These are phyloP conservation scores for Gnomoniopsis sp. DNA, from an alignment of 2,329 filamentous ascomycete genomes.

Conservation along the genomic window DNA sequence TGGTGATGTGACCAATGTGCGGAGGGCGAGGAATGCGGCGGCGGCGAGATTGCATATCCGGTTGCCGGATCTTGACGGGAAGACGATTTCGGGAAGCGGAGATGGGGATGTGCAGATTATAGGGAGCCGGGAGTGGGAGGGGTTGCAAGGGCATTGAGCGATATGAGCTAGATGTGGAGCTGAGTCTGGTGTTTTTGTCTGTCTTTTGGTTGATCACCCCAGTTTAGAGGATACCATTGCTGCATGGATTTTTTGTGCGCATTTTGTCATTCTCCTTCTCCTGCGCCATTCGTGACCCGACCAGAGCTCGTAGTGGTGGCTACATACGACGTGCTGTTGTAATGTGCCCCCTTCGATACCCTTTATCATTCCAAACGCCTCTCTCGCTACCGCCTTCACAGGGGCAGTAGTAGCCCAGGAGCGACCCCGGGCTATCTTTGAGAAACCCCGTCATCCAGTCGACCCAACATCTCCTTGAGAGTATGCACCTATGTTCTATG, in stretches of 20 bases:
- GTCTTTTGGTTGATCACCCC: no score
- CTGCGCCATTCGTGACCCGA: no score
- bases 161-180: constrained; percentile 16
- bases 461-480: no score
- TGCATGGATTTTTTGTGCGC: neutral
- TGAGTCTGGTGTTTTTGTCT: neutral
- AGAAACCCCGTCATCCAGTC: no score
- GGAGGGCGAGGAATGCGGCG: constrained; percentile 29
- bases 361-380: no score
- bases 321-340: no score
- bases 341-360: no score
- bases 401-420: no score
- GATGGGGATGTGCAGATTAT: constrained; percentile 46
- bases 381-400: no score
- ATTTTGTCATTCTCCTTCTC: neutral
- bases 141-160: constrained; percentile 42
- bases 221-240: constrained; percentile 16
- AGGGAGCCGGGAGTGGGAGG: constrained; percentile 54
- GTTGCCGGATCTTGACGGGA: constrained; percentile 44
- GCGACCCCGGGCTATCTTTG: no score
- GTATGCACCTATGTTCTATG: no score
- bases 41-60: constrained; percentile 49
- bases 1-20: constrained; percentile 24
- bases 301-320: no score
- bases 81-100: constrained; percentile 33